Conservation (phyloP, 2,329 filamentous ascomycete species). For the Penicillium sp. region DNA sequence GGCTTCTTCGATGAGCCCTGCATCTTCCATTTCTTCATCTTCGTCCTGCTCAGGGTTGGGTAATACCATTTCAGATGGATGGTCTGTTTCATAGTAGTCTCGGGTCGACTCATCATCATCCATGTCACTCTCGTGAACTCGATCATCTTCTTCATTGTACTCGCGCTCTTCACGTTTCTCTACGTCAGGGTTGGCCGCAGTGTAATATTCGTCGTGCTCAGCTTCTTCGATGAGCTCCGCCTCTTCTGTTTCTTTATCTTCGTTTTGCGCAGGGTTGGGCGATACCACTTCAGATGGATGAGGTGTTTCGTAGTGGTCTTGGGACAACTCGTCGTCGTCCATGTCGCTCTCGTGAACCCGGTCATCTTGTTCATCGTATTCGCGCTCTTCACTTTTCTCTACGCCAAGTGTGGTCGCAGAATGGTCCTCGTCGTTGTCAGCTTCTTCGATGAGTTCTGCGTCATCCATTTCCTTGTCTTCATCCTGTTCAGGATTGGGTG, state of each 20-base stretch:
- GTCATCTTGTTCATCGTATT: constrained; percentile 1
- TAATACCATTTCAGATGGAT: neutral
- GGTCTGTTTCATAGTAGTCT: neutral
- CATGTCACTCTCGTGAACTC: constrained; percentile 21
- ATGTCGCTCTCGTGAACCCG: constrained; percentile 20
- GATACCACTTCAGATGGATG: neutral
- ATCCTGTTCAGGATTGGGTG: neutral
- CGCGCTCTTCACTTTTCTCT: neutral
- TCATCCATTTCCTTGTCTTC: neutral
- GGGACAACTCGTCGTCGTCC: constrained; percentile 18
- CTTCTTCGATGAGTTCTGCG: neutral
- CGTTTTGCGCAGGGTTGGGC: neutral
- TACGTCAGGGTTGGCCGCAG: neutral
- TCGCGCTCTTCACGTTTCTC: neutral
- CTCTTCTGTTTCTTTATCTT: neutral
- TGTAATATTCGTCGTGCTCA: neutral
- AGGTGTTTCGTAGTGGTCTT: neutral
- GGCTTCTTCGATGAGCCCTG: neutral
- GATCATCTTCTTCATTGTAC: neutral
- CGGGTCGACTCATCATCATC: constrained; percentile 18
- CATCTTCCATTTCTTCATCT: neutral
- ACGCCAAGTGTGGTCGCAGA: too few species aligned
- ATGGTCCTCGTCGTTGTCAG: neutral
- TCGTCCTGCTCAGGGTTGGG: neutral
- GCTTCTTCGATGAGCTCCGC: neutral